A percentile compares a stretch with the other conserved stretches of the same genome.
Conservation (phyloP, 139 green algal species). For the Yamagishiella unicocca region DNA sequence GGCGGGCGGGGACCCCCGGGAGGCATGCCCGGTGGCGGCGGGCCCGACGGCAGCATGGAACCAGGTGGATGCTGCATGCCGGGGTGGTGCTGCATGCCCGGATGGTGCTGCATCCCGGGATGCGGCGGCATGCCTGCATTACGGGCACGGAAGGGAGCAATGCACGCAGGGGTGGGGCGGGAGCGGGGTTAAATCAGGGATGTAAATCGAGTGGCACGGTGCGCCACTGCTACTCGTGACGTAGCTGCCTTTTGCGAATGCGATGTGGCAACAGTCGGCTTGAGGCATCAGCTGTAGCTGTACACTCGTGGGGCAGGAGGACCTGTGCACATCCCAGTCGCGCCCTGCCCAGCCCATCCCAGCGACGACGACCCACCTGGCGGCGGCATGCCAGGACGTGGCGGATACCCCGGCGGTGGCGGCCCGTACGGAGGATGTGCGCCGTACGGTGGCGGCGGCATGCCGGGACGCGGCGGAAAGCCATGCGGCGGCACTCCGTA, state of each 20-base stretch:
- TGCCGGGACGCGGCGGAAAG: neutral
- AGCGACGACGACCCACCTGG: neutral
- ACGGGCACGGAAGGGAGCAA: neutral
- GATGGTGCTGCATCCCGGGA: constrained; percentile 24
- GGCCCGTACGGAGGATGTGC: constrained; percentile 7
- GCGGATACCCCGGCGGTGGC: constrained; percentile 14
- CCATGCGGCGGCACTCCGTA: constrained; percentile 8
- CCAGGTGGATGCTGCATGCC: constrained; percentile 21
- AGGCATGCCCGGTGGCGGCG: constrained; percentile 8
- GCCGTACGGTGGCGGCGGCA: constrained; percentile 33
- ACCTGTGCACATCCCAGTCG: too few relatives aligned
- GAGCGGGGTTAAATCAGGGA: too few relatives aligned
- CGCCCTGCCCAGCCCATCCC: too few relatives aligned
- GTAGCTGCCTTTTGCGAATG: too few relatives aligned
- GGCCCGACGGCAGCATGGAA: neutral
- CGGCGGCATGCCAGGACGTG: constrained; percentile 37
- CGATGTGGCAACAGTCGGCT: too few relatives aligned
- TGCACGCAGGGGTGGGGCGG: too few relatives aligned
- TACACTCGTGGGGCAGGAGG: too few relatives aligned
- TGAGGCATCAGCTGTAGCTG: too few relatives aligned
- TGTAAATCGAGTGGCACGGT: too few relatives aligned
- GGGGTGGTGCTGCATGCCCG: constrained; percentile 23
- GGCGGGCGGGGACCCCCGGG: neutral
- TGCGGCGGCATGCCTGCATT: constrained; percentile 29
- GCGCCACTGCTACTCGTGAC: too few relatives aligned